Base-by-base conservation (phyloP, 108 stramenopile genomes). In the Cyclotella atomus region DNA sequence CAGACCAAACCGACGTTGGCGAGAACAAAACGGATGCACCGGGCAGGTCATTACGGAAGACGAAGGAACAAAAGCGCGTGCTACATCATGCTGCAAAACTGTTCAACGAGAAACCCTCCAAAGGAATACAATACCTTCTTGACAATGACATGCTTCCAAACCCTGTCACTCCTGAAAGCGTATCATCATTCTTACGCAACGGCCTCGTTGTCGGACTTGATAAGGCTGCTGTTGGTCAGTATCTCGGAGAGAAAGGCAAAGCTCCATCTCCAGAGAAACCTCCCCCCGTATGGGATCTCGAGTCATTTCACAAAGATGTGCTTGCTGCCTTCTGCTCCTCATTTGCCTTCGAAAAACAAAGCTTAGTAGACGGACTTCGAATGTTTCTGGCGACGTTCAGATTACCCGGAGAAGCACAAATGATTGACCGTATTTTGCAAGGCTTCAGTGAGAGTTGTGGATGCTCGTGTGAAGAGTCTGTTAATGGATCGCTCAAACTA, bases 351-450 rank as follows among this genome's bases (percentile, higher is more conserved):
- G 87, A 92, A 57, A 62, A 82, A 16, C 93, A 96, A 66, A 79
- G 84, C 46, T 54, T 97, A 65, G 72, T 98, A 52, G 92, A 90
- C 30, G 84, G 96, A 4, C 71, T 98, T 35, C 87, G 98, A 10
- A 97, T 96, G 93, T 98, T 97, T 75, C 62, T 98, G 19, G 85
- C 91, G 7, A 83, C 93, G n/a, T 98, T 98, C 72, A 88, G 98
- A 28, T 81, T 98, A 20, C 98, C 98, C 1, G 96, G 96, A 8
- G 98, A 98, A 83, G 89, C 92, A 17, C 95, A 96, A 70, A 88
- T 88, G 74, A 95, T 96, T 73, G 94, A 93, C 68, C 87, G 93
- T 25, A 92, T 97, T 64, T 65, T 96, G 15, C 91, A 96, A 69
- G 85, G 92, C 2, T 98, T 98, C 76, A 79, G 96, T 20, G 95